Evolutionary conservation across 2,329 filamentous ascomycete genomes (phyloP).

Genomic region (Pseudovirgaria hyperparasitica): DNA sequence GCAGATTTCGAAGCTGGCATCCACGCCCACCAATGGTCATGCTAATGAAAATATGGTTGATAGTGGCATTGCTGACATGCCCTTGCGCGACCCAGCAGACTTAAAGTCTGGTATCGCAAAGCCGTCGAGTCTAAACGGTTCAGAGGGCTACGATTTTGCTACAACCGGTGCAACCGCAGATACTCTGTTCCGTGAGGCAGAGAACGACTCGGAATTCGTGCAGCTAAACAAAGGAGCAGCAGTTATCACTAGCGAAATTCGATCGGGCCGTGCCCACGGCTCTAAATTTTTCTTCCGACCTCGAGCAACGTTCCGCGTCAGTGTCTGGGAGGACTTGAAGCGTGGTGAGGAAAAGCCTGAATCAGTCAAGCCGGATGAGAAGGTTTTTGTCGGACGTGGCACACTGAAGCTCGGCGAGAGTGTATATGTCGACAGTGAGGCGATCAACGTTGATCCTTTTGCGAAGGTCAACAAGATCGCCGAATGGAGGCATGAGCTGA

Average conservation of each 20-base stretch:
- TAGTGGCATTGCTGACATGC: slow-evolving; percentile 1
- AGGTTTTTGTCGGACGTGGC: slow-evolving; percentile 1
- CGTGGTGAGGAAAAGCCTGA: background rate
- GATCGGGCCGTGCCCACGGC: no score
- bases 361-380: background rate
- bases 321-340: background rate
- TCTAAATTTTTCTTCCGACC: no score
- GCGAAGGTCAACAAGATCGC: background rate
- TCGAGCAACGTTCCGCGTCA: no score
- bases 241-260: no score
- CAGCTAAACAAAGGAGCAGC: no score
- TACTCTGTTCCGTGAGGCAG: no score
- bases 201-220: no score
- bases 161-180: no score
- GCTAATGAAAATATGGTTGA: background rate
- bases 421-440: slow-evolving; percentile 2
- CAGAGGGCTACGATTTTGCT: no score
- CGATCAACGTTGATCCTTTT: slow-evolving; percentile 3
- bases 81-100: no score
- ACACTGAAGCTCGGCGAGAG: background rate
- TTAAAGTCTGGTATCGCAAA: no score
- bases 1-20: slow-evolving; percentile 1
- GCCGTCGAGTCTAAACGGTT: no score
- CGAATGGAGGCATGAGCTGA: slow-evolving; percentile 2
- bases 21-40: background rate